Conservation (phyloP, 176 grass and related monocot genomes). For the Phyllostachys edulis region DNA sequence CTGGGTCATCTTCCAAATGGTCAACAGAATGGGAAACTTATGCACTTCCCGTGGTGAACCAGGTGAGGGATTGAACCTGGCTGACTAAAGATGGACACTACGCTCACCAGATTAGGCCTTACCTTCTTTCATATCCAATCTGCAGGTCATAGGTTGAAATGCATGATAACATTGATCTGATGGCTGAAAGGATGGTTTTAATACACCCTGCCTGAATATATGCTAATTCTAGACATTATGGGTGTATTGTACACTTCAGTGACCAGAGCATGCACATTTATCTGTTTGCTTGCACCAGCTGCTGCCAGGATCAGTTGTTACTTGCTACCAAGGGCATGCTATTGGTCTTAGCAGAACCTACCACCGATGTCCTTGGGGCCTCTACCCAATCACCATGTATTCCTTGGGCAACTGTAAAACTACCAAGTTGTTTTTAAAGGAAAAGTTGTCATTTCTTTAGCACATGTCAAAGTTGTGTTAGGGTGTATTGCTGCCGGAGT, state of each 20-base stretch:
- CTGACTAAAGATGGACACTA: not conserved
- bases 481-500: not conserved
- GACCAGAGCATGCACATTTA: not conserved
- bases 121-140: not conserved
- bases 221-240: not conserved
- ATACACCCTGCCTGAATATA: not conserved
- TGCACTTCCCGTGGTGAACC: slow-evolving; percentile 67
- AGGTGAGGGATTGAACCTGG: slow-evolving; percentile 34
- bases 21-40: slow-evolving; percentile 64
- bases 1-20: slow-evolving; percentile 64
- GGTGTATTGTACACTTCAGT: not conserved
- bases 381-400: not conserved
- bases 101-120: not conserved
- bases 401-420: not conserved
- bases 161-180: not conserved
- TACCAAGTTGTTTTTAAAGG: not conserved
- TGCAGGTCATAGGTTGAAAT: slow-evolving; percentile 33
- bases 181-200: slow-evolving; percentile 1
- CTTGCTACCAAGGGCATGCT: not conserved
- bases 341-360: not conserved
- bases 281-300: not conserved
- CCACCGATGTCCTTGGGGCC: not conserved
- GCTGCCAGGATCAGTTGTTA: not conserved
- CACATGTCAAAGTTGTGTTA: not conserved
- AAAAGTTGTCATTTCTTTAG: not conserved